These are phyloP conservation scores for Diaporthe longicolla DNA, from an alignment of 2,329 filamentous ascomycete genomes.

Conservation along the genomic window DNA sequence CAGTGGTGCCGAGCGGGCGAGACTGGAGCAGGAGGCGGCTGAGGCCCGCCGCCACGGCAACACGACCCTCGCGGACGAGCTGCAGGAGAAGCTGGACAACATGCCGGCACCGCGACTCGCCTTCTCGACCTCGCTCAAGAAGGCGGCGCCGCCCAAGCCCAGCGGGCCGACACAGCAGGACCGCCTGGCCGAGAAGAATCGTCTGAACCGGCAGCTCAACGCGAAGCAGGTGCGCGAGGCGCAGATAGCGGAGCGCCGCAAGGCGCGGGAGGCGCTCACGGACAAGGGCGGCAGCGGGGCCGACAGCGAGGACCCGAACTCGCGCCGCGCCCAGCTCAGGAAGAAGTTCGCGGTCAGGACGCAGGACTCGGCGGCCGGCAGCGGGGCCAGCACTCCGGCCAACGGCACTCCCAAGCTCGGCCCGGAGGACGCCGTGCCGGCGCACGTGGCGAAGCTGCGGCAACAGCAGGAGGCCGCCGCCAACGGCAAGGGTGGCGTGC, in stretches of 20 bases:
- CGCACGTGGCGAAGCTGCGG: slow-evolving; percentile 66
- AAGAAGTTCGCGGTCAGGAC: slow-evolving; percentile 78
- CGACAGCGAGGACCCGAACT: slow-evolving; percentile 69
- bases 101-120: slow-evolving; percentile 79
- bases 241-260: slow-evolving; percentile 83
- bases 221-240: slow-evolving; percentile 92
- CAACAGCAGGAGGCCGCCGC: slow-evolving; percentile 61
- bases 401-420: slow-evolving; percentile 65
- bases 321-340: slow-evolving; percentile 74
- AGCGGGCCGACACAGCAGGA: slow-evolving; percentile 79
- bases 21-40: slow-evolving; percentile 75
- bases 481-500: slow-evolving; percentile 70
- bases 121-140: slow-evolving; percentile 78
- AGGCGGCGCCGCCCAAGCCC: slow-evolving; percentile 59
- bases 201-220: slow-evolving; percentile 86
- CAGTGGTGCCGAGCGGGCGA: slow-evolving; percentile 76
- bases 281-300: slow-evolving; percentile 72
- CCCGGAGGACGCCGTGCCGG: slow-evolving; percentile 60
- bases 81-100: slow-evolving; percentile 73
- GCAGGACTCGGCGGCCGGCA: slow-evolving; percentile 67
- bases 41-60: slow-evolving; percentile 77
- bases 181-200: slow-evolving; percentile 85
- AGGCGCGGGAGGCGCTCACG: slow-evolving; percentile 69
- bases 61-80: slow-evolving; percentile 65
- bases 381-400: slow-evolving; percentile 65